Evolutionary conservation across 192 early-diverging fungal species (phyloP), one percentile per base, ranked within the genome.

Genomic region (Tieghemiomyces parasiticus): DNA sequence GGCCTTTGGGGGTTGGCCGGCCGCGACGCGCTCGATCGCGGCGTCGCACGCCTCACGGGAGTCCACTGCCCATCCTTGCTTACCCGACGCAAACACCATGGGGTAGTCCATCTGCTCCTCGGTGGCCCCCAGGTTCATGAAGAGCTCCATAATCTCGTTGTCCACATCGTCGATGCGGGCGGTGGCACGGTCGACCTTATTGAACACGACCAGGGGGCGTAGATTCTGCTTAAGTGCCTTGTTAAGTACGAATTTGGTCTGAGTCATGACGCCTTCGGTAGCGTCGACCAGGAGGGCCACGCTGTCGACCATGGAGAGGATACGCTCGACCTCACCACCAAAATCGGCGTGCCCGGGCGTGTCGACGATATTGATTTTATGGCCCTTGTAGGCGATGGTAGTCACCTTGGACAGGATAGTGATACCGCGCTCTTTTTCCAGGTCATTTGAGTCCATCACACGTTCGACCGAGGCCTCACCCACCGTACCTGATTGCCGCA

Each of bases 361-460:
- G 61, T 91, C 89, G 60, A 91, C 84, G 72, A 91, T 89, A 68
- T 91, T 91, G 71, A 91, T 89, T 58, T 86, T 78, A 66, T 87
- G 75, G 58, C 74, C 74, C 60, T 77, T 78, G 72, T 86, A 89
- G 38, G 69, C 74, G 33, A 91, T 77, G 46, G 81, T 82, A 30
- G 89, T 91, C 58, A 81, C 79, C 63, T 91, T 91, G 44, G 81
- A 84, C 50, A 91, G 77, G 67, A 91, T 91, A 32, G 89, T 91
- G 68, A 91, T 91, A n/a, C 89, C 89, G 58, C 89, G 80, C 73
- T 91, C 89, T 64, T 79, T 81, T 58, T 91, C 89, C 45, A 91
- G 66, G 24, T 77, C 77, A 65, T 91, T 88, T 14, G 85, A 80
- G 75, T 91, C 89, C 89, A 91, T 91, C 16, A 90, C 84, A 10